Evolutionary conservation across 345 rosid species (phyloP).

Genomic region (Eucalyptus shirleyi): DNA sequence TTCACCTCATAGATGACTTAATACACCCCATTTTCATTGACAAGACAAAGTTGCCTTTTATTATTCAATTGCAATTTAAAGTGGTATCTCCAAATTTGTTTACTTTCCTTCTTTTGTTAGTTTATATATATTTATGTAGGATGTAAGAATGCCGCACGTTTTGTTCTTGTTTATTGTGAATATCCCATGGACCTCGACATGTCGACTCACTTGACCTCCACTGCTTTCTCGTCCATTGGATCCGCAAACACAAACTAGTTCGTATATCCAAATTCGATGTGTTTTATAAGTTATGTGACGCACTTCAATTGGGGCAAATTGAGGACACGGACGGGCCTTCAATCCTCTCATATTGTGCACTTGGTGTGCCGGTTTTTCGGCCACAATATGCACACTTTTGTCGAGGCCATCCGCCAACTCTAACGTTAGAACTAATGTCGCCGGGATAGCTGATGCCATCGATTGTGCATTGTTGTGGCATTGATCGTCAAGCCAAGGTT

Average conservation of each 20-base stretch:
- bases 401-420: neutral
- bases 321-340: neutral
- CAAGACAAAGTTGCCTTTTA: too few relatives aligned
- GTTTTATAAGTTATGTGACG: neutral
- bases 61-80: too few relatives aligned
- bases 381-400: neutral
- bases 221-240: neutral
- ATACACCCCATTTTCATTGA: too few relatives aligned
- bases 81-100: too few relatives aligned
- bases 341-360: neutral
- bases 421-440: neutral
- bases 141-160: too few relatives aligned
- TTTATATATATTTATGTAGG: too few relatives aligned
- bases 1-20: too few relatives aligned
- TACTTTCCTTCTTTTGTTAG: too few relatives aligned
- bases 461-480: neutral
- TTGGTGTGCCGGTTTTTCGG: neutral
- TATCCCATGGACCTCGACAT: neutral
- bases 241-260: neutral
- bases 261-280: too few relatives aligned
- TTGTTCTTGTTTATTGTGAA: too few relatives aligned
- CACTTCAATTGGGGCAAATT: neutral
- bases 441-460: neutral
- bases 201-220: neutral
- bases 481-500: neutral